These are phyloP conservation scores for Herpotrichia juniperi DNA, from an alignment of 2,329 filamentous ascomycete genomes.

Conservation along the genomic window DNA sequence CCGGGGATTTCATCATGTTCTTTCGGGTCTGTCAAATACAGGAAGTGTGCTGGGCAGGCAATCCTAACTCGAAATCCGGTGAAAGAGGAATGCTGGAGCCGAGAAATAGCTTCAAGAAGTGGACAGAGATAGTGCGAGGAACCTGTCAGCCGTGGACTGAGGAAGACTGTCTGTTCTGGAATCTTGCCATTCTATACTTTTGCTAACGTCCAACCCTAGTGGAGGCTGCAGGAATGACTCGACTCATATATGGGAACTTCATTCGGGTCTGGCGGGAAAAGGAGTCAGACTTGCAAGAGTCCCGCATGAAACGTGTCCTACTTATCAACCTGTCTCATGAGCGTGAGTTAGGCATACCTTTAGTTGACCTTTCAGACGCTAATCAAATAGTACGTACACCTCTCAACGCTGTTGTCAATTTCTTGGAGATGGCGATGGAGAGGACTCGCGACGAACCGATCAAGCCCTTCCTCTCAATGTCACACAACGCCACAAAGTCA, in stretches of 20 bases:
- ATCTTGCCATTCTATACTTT: not conserved
- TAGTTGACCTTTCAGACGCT: not conserved
- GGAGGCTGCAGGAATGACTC: slow-evolving; percentile 11
- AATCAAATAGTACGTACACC: slow-evolving; percentile 8
- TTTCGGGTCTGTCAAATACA: slow-evolving; percentile 6
- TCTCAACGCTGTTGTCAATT: slow-evolving; percentile 14
- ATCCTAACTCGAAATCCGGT: slow-evolving; percentile 3
- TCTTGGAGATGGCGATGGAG: slow-evolving; percentile 12
- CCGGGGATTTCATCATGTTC: slow-evolving; percentile 12
- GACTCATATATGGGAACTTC: slow-evolving; percentile 12
- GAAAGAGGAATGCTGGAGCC: slow-evolving; percentile 3
- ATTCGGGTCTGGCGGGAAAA: slow-evolving; percentile 14
- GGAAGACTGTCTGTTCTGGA: slow-evolving; percentile 1
- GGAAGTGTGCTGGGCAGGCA: slow-evolving; percentile 13
- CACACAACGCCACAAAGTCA: slow-evolving; percentile 9
- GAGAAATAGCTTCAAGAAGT: slow-evolving; percentile 9
- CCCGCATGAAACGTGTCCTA: slow-evolving; percentile 13
- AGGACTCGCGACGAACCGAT: slow-evolving; percentile 4
- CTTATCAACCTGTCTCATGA: slow-evolving; percentile 48
- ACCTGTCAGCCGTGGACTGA: slow-evolving; percentile 5
- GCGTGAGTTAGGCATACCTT: slow-evolving; percentile 37
- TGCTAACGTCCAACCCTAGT: slow-evolving; percentile 20
- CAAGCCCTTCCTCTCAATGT: slow-evolving; percentile 4
- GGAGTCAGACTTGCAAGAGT: slow-evolving; percentile 6
- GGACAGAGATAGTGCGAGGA: slow-evolving; percentile 5